A percentile compares a stretch with the other conserved stretches of the same genome.
phyloP scores from a whole-genome alignment of 805 yeast species.

The Dipodascus geniculatus region DNA sequence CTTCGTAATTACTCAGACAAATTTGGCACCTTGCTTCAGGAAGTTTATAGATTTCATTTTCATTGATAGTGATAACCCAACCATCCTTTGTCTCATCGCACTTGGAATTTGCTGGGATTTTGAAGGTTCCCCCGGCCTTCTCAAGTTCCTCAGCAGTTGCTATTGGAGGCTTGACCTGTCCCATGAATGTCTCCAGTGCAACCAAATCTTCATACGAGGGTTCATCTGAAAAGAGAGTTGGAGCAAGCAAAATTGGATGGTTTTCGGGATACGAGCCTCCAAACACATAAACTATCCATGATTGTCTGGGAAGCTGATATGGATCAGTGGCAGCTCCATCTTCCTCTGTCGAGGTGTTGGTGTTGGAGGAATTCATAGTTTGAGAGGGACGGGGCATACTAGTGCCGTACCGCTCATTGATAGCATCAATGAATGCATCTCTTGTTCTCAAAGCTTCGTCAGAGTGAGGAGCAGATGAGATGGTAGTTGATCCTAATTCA shows the following conservation, averaged over 20 bases:
- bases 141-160: slow-evolving; percentile 33
- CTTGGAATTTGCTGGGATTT: slow-evolving; percentile 14
- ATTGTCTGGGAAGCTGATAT: slow-evolving; percentile 20
- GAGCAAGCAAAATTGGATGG: slow-evolving; percentile 39
- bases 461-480: not conserved
- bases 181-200: slow-evolving; percentile 36
- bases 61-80: not conserved
- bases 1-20: slow-evolving; percentile 39
- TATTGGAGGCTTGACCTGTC: slow-evolving; percentile 34
- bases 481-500: not conserved
- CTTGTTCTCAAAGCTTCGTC: not conserved
- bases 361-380: slow-evolving; percentile 5
- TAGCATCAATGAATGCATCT: slow-evolving; percentile 1
- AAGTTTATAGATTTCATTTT: slow-evolving; percentile 10
- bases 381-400: slow-evolving; percentile 3
- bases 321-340: slow-evolving; percentile 6
- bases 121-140: slow-evolving; percentile 28
- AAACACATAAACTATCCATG: slow-evolving; percentile 54
- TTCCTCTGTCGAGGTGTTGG: slow-evolving; percentile 3
- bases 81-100: slow-evolving; percentile 2
- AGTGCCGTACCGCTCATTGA: not conserved
- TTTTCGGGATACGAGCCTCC: slow-evolving; percentile 41
- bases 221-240: slow-evolving; percentile 35
- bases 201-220: slow-evolving; percentile 42
- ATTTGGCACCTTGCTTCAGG: slow-evolving; percentile 25